Percentiles rank a stretch among this genome's conserved stretches.
Evolutionary conservation across 257 asterid genomes (phyloP).

Genomic region (Paulownia fortunei): DNA sequence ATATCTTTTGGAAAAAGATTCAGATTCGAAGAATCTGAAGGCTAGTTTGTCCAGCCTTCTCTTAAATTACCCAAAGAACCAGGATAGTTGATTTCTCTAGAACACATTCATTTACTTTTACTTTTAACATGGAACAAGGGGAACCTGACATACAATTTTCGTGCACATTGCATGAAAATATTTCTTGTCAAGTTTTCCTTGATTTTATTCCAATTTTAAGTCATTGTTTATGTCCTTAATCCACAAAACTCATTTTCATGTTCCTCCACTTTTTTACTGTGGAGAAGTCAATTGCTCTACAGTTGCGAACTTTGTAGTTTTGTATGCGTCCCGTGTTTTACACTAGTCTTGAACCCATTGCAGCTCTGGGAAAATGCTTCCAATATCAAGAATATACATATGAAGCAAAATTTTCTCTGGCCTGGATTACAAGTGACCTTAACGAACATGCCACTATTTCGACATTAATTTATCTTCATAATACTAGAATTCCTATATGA

Average conservation of each 20-base stretch:
- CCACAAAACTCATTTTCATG: not conserved
- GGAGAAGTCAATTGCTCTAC: not conserved
- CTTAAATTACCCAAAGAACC: not conserved
- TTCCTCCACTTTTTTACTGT: not conserved
- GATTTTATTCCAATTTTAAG: not conserved
- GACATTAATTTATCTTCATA: no score
- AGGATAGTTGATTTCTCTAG: not conserved
- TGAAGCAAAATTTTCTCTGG: not conserved
- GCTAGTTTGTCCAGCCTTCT: not conserved
- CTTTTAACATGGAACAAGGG: not conserved
- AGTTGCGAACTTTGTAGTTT: no score
- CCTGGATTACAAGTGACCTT: not conserved
- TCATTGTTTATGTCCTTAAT: not conserved
- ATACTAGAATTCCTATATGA: no score
- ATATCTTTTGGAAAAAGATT: not conserved
- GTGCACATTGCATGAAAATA: not conserved
- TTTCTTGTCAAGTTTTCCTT: not conserved
- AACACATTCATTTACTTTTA: not conserved
- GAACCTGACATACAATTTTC: not conserved
- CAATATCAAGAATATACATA: no score
- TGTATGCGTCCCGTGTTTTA: not conserved
- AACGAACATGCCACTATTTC: no score
- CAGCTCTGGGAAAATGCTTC: no score
- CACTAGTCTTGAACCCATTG: no score
- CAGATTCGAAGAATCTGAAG: not conserved